These are phyloP conservation scores for Sphaerosporella brunnea DNA, from an alignment of 495 filamentous ascomycete genomes.

Conservation along the genomic window DNA sequence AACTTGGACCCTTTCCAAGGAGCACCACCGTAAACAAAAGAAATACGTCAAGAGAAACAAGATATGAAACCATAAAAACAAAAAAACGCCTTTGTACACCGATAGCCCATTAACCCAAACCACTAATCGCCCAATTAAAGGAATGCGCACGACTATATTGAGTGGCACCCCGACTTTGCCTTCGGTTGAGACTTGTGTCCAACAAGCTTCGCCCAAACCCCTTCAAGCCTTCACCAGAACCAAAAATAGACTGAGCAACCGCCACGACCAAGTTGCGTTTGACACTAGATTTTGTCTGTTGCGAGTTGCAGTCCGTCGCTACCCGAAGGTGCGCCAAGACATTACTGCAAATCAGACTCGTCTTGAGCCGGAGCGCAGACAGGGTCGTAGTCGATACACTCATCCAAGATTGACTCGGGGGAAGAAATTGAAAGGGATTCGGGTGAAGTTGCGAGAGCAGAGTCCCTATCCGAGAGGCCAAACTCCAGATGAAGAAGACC, in stretches of 20 bases:
- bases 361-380: neutral
- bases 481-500: neutral
- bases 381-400: constrained; percentile 1
- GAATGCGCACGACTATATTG: no score
- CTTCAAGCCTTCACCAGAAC: neutral
- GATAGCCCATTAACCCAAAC: no score
- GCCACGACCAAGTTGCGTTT: no score
- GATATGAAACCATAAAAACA: no score
- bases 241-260: neutral
- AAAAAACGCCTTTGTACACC: no score
- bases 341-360: constrained; percentile 2
- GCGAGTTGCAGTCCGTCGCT: constrained; percentile 2
- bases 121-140: no score
- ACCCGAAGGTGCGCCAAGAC: constrained; percentile 7
- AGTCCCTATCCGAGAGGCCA: neutral
- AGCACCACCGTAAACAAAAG: no score
- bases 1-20: no score
- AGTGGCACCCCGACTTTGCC: no score
- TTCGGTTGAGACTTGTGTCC: no score
- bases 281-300: no score
- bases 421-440: neutral
- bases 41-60: no score
- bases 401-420: constrained; percentile 2
- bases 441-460: neutral
- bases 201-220: neutral